These are phyloP conservation scores for Suhomyces vadensis DNA, from an alignment of 805 yeast species.

Conservation along the genomic window DNA sequence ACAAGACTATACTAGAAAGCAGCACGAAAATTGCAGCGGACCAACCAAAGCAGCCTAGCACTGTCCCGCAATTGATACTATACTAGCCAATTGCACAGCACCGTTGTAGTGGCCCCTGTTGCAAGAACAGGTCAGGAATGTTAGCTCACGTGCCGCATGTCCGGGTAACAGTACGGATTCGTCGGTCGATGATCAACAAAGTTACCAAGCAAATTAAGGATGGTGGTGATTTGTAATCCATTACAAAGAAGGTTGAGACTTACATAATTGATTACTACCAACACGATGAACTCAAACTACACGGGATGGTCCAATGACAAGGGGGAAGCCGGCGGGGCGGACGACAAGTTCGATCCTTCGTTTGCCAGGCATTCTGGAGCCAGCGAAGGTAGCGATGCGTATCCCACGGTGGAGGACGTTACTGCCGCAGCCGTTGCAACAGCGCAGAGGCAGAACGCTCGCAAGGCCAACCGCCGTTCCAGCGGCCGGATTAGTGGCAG, in stretches of 20 bases:
- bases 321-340: slow-evolving; percentile 18
- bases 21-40: too few species aligned
- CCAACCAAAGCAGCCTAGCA: too few species aligned
- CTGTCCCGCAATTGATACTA: too few species aligned
- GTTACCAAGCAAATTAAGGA: neutral
- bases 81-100: too few species aligned
- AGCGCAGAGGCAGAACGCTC: slow-evolving; percentile 18
- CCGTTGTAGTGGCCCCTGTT: too few species aligned
- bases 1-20: neutral
- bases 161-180: neutral
- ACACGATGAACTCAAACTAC: slow-evolving; percentile 24
- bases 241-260: slow-evolving; percentile 12
- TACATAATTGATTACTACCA: slow-evolving; percentile 9
- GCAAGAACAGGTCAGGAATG: too few species aligned
- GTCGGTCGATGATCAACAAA: neutral
- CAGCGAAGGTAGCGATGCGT: slow-evolving; percentile 15
- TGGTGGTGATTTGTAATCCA: slow-evolving; percentile 14
- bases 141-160: neutral
- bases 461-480: neutral
- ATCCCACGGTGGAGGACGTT: slow-evolving; percentile 25
- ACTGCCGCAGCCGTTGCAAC: slow-evolving; percentile 29
- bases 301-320: slow-evolving; percentile 26
- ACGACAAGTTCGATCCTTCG: slow-evolving; percentile 33
- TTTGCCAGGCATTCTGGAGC: slow-evolving; percentile 27
- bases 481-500: slow-evolving; percentile 3